These are phyloP conservation scores for Clavaria fumosa DNA, from an alignment of 768 basidiomycete species.

Conservation along the genomic window DNA sequence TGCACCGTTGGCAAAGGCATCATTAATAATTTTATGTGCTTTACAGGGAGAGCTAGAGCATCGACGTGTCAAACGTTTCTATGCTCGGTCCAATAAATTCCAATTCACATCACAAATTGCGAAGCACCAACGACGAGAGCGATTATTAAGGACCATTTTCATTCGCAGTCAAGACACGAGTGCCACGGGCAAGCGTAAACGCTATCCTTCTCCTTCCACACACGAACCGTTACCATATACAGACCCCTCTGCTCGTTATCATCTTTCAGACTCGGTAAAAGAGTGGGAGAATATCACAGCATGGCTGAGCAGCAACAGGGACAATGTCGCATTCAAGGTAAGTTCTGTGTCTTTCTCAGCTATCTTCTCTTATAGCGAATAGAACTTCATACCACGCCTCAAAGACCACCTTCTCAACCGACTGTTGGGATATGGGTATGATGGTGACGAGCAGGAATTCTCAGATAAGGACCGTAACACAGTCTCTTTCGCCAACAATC, in stretches of 20 bases:
- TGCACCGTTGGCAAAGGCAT: too few species aligned
- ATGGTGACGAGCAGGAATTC: constrained; percentile 6
- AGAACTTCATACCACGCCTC: constrained; percentile 18
- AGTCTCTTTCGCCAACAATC: constrained; percentile 11
- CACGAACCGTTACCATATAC: constrained; percentile 9
- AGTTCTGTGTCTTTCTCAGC: constrained; percentile 1
- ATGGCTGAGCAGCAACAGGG: constrained; percentile 6
- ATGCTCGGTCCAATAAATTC: constrained; percentile 17
- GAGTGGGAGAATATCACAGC: constrained; percentile 8
- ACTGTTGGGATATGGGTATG: constrained; percentile 3
- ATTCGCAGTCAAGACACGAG: too few species aligned
- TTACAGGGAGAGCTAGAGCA: constrained; percentile 24
- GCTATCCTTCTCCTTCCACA: too few species aligned
- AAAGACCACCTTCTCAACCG: constrained; percentile 14
- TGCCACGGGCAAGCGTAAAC: too few species aligned
- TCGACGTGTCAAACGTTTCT: constrained; percentile 17
- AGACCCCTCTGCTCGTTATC: constrained; percentile 10
- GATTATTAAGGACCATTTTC: too few species aligned
- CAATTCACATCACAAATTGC: constrained; percentile 15
- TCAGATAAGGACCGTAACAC: constrained; percentile 7
- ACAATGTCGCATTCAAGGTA: constrained; percentile 18
- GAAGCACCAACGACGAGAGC: constrained; percentile 6
- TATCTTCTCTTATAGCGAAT: background rate
- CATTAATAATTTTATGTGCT: too few species aligned
- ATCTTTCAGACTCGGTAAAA: constrained; percentile 12